These are phyloP conservation scores for Corynascus novoguineensis DNA, from an alignment of 495 filamentous ascomycete genomes.

Conservation along the genomic window DNA sequence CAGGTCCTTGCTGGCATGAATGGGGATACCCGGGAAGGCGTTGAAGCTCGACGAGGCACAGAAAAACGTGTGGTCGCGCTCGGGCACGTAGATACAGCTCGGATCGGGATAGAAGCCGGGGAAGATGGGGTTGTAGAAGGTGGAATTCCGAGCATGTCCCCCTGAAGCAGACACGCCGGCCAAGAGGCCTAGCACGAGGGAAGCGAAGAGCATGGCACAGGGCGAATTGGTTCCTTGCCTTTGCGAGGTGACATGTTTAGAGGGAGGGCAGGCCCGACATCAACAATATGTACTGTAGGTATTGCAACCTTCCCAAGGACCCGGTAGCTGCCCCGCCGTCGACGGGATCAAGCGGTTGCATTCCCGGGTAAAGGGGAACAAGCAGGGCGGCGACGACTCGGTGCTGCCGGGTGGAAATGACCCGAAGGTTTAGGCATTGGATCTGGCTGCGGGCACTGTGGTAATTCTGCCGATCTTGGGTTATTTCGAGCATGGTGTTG, in stretches of 20 bases:
- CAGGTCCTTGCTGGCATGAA: constrained; percentile 49
- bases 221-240: not conserved
- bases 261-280: not conserved
- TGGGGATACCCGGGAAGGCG: constrained; percentile 49
- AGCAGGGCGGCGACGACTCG: not conserved
- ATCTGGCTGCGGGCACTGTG: not conserved
- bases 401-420: constrained; percentile 5
- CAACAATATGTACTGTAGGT: not conserved
- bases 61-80: constrained; percentile 48
- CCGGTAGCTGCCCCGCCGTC: constrained; percentile 15
- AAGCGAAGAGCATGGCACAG: not conserved
- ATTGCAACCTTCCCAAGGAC: not conserved
- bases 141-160: constrained; percentile 25
- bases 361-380: constrained; percentile 17
- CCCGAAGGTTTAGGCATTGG: constrained; percentile 6
- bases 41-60: constrained; percentile 51
- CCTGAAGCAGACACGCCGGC: constrained; percentile 2
- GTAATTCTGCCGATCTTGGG: constrained; percentile 10
- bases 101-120: constrained; percentile 55
- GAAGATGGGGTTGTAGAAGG: constrained; percentile 48
- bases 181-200: constrained; percentile 12
- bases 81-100: constrained; percentile 46
- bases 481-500: constrained; percentile 5
- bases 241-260: not conserved
- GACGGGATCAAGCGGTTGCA: constrained; percentile 1